Percentiles rank a stretch among this genome's conserved stretches.
These are phyloP conservation scores for Ogataea trehaloabstinens DNA, from an alignment of 805 yeast genomes.

Conservation along the genomic window DNA sequence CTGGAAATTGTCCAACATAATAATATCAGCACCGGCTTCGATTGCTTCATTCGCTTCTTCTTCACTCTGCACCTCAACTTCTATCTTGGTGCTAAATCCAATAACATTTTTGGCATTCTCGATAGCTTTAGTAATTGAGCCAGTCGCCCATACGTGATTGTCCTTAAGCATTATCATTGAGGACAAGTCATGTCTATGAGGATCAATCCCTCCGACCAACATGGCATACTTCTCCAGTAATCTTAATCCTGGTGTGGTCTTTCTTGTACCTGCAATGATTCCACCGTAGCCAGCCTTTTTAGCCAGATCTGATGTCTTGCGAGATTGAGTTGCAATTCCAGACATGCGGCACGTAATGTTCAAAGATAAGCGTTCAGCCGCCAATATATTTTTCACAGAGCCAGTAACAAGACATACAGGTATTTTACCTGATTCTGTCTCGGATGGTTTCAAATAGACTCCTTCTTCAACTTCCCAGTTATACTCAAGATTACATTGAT, in stretches of 20 bases:
- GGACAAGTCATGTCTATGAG: slow-evolving; percentile 87
- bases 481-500: slow-evolving; percentile 67
- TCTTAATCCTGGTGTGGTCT: slow-evolving; percentile 96
- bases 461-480: slow-evolving; percentile 82
- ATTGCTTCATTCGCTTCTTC: slow-evolving; percentile 91
- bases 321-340: slow-evolving; percentile 82
- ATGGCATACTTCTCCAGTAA: slow-evolving; percentile 87
- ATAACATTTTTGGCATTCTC: slow-evolving; percentile 70
- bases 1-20: slow-evolving; percentile 88
- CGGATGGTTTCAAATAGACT: slow-evolving; percentile 43
- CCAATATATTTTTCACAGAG: slow-evolving; percentile 71
- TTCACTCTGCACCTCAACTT: slow-evolving; percentile 86
- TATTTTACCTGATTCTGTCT: slow-evolving; percentile 46
- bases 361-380: slow-evolving; percentile 84
- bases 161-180: slow-evolving; percentile 97
- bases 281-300: slow-evolving; percentile 71
- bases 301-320: slow-evolving; percentile 57
- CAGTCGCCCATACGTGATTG: slow-evolving; percentile 90
- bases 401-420: slow-evolving; percentile 79
- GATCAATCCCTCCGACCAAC: slow-evolving; percentile 93
- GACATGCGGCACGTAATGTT: slow-evolving; percentile 79
- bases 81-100: slow-evolving; percentile 88
- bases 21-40: slow-evolving; percentile 90
- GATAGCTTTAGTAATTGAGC: slow-evolving; percentile 86
- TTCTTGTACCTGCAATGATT: slow-evolving; percentile 90